Evolutionary conservation across 495 filamentous ascomycete genomes (phyloP), one percentile per base, ranked within the genome.

Genomic region (Penicillium chermesinum): DNA sequence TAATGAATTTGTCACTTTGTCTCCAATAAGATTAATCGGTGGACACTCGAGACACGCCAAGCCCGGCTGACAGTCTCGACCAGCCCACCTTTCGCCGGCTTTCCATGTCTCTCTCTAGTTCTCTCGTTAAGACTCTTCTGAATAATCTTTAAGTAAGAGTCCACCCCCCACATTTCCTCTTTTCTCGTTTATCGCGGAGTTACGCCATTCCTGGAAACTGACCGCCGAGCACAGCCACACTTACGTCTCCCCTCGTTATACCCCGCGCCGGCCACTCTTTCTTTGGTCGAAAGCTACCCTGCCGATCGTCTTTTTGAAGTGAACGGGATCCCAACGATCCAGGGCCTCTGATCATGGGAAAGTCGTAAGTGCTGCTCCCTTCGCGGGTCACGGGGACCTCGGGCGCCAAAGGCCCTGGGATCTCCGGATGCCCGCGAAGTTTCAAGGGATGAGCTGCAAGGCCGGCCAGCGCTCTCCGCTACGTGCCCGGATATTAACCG

Each of bases 331-430:
- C 41, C 36, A 48, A 49, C 44, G 48, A 58, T 49, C 35, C 13
- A 35, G 44, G 36, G 49, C 30, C 51, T 59, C n/a, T 58, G 46
- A 69, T 45, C 32, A 73, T 73, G 69, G 69, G 69, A 37, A 73
- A 73, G 54, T 73, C 69, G 69, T 73, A 66, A 70, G 69, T 70
- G 7, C 21, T 17, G 22, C 21, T 39, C 50, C 50, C 47, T 46
- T 43, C 45, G 32, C 46, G 44, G 30, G 40, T 17, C 40, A 13
- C 20, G 25, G 16, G 18, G 19, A 44, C n/a, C n/a, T 30, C 25
- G 25, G 25, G 25, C 25, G 25, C 25, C 4, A 30, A 30, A n/a
- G n/a, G n/a, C n/a, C n/a, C 25, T 30, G 25, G 25, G 10, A 10
- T 30, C 10, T 30, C 25, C 25, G 25, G 25, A 30, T 30, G 5